A percentile compares a stretch with the other conserved stretches of the same genome.
Conservation (phyloP, 345 rosid genomes). For the Euphorbia lathyris region DNA sequence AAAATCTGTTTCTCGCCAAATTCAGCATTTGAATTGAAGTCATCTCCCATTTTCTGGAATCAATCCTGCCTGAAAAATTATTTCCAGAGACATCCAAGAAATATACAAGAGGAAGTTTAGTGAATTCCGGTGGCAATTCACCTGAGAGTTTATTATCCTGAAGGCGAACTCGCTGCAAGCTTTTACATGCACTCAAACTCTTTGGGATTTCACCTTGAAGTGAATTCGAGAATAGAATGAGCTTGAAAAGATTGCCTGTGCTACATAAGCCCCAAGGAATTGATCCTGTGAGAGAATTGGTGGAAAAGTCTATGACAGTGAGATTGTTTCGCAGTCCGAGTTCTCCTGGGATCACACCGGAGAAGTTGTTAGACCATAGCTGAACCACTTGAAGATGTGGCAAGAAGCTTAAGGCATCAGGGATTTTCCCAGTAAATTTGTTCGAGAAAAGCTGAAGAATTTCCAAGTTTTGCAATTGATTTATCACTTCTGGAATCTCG, state of each 20-base stretch:
- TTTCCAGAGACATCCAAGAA: conserved; percentile 77
- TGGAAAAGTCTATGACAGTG: conserved; percentile 77
- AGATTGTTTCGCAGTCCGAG: conserved; percentile 68
- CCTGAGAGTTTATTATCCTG: conserved; percentile 65
- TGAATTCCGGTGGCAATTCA: conserved; percentile 47
- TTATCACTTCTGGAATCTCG: conserved; percentile 57
- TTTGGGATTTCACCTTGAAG: conserved; percentile 55
- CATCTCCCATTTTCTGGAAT: conserved; percentile 58
- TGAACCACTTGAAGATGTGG: conserved; percentile 80
- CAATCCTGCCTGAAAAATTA: conserved; percentile 53
- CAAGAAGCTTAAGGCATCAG: conserved; percentile 52
- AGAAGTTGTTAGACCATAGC: conserved; percentile 72
- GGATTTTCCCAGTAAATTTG: conserved; percentile 61
- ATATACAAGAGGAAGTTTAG: conserved; percentile 54
- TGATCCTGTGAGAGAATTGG: conserved; percentile 64
- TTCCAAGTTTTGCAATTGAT: conserved; percentile 55
- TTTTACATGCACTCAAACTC: conserved; percentile 48
- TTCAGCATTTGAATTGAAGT: conserved; percentile 71
- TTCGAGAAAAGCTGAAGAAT: conserved; percentile 88
- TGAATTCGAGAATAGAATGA: conserved; percentile 81
- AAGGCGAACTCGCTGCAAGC: conserved; percentile 69
- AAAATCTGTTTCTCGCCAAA: conserved; percentile 57
- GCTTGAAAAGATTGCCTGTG: conserved; percentile 67
- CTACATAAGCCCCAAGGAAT: conserved; percentile 64
- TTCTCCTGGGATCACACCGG: conserved; percentile 61